Evolutionary conservation across 257 asterid genomes (phyloP).

Genomic region (Mitragyna speciosa): DNA sequence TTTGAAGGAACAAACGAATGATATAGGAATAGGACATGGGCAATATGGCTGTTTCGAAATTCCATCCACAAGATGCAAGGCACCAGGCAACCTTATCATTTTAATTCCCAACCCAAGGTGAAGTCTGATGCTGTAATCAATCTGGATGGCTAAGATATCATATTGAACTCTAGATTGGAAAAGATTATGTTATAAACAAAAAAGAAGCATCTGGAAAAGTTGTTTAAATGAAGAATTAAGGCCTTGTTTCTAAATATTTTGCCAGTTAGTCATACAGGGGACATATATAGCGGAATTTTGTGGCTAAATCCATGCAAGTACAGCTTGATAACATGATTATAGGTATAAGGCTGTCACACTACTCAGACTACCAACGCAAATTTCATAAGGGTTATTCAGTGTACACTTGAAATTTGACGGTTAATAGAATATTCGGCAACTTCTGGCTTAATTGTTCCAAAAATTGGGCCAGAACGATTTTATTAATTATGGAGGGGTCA

Average conservation of each 20-base stretch:
- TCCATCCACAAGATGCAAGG: neutral
- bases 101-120: neutral
- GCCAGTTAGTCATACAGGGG: too few relatives aligned
- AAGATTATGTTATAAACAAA: too few relatives aligned
- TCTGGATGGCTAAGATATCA: too few relatives aligned
- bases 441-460: neutral
- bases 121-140: neutral
- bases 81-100: neutral
- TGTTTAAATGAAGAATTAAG: too few relatives aligned
- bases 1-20: neutral
- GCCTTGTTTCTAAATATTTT: too few relatives aligned
- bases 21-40: neutral
- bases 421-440: neutral
- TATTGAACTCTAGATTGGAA: too few relatives aligned
- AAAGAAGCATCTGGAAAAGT: too few relatives aligned
- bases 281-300: too few relatives aligned
- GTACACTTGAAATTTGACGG: constrained; percentile 13
- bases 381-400: constrained; percentile 15
- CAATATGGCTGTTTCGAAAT: too few relatives aligned
- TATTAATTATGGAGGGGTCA: neutral
- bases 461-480: neutral
- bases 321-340: neutral
- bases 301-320: neutral
- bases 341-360: constrained; percentile 6
- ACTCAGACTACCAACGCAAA: neutral